These are phyloP conservation scores for Huntiella decipiens DNA, from an alignment of 2,329 filamentous ascomycete genomes.

Conservation along the genomic window DNA sequence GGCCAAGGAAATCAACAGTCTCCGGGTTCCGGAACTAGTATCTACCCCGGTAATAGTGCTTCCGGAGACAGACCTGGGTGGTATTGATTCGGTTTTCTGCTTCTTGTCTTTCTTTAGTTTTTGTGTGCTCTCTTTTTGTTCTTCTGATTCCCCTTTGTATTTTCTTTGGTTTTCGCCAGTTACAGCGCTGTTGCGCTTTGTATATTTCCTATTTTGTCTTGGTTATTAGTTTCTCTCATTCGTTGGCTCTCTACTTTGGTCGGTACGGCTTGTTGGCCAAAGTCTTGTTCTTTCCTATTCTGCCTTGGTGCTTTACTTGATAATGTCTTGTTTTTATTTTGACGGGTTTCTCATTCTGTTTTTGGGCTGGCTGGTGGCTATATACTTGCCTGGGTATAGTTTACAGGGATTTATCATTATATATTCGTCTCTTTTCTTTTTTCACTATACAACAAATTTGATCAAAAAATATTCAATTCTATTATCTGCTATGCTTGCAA, in stretches of 20 bases:
- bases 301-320: slow-evolving; percentile 9
- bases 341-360: neutral
- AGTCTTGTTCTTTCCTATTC: slow-evolving; percentile 6
- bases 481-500: neutral
- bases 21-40: slow-evolving; percentile 29
- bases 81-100: slow-evolving; percentile 18
- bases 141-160: slow-evolving; percentile 1
- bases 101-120: slow-evolving; percentile 5
- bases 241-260: slow-evolving; percentile 9
- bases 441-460: neutral
- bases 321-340: neutral
- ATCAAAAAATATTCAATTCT: neutral
- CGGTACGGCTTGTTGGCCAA: neutral
- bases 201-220: neutral
- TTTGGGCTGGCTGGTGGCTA: no score
- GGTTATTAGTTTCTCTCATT: slow-evolving; percentile 5
- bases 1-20: slow-evolving; percentile 35
- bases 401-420: neutral
- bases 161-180: neutral
- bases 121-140: slow-evolving; percentile 1
- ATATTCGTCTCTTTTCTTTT: neutral
- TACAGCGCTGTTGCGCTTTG: neutral
- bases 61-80: slow-evolving; percentile 31
- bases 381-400: neutral
- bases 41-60: slow-evolving; percentile 49